Evolutionary conservation across 2,329 filamentous ascomycete species (phyloP).

Genomic region (Tolypocladium ophioglossoides): DNA sequence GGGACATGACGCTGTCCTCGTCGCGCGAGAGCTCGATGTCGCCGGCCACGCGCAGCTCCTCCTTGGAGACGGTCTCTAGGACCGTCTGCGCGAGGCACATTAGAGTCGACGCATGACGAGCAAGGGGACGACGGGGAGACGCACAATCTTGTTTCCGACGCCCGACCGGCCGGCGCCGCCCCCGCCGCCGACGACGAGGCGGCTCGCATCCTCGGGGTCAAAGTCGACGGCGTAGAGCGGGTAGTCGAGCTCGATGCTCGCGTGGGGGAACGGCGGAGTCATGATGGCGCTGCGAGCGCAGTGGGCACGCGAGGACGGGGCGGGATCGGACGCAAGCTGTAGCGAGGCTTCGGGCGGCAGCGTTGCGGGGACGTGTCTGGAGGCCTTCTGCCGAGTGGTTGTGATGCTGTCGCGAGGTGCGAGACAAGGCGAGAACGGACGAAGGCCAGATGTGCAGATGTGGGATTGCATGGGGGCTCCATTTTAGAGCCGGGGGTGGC

Average conservation of each 20-base stretch:
- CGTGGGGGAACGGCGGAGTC: slow-evolving; percentile 32
- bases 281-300: slow-evolving; percentile 12
- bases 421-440: not conserved
- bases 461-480: not conserved
- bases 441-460: not conserved
- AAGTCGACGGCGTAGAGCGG: slow-evolving; percentile 84
- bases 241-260: slow-evolving; percentile 63
- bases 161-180: slow-evolving; percentile 74
- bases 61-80: slow-evolving; percentile 57
- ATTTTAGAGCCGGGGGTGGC: not conserved
- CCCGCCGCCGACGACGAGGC: slow-evolving; percentile 75
- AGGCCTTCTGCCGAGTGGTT: not conserved
- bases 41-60: slow-evolving; percentile 52
- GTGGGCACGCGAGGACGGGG: not conserved
- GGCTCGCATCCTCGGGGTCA: slow-evolving; percentile 66
- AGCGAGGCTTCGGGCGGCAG: not conserved
- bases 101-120: not conserved
- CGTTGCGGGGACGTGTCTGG: not conserved
- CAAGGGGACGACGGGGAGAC: slow-evolving; percentile 16
- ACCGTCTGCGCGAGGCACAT: slow-evolving; percentile 42
- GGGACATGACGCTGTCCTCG: slow-evolving; percentile 81
- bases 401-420: not conserved
- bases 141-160: slow-evolving; percentile 77
- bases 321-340: not conserved
- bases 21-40: slow-evolving; percentile 71